Evolutionary conservation across 2,329 filamentous ascomycete genomes (phyloP), one percentile per base, ranked within the genome.

Genomic region (Penicillium rolfsii): DNA sequence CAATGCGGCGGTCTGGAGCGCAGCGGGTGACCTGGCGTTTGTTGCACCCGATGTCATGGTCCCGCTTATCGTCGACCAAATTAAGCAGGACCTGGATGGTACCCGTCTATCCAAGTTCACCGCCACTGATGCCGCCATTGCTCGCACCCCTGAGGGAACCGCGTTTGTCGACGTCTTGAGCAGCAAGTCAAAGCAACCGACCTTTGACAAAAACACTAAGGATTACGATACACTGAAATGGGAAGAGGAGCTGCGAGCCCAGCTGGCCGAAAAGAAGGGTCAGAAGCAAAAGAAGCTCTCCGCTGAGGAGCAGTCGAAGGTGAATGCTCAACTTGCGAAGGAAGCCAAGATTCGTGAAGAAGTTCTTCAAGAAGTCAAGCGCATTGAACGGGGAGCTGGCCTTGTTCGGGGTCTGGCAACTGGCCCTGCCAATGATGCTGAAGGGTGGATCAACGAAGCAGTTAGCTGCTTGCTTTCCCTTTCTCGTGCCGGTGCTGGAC

Each of bases 191-290:
- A 86, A 87, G 60, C 86, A 86, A 62, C 81, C 83, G 40, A 80
- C 89, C 2, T 87, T 92, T 3, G 89, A 93, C 77, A 98, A 97
- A 79, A 97, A 92, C 70, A 89, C 87, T 52, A 97, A 96, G 75
- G 95, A 98, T 74, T 97, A 97, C 70, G 92, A 99, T 69, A 96
- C 92, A 1, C 78, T 97, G 43, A 97, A 97, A 77, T 99, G 96
- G 95, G 95, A 99, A 77, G 90, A 94, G 74, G 95, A 99, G 65
- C 83, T 99, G 7, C 85, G 93, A 59, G 84, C 87, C 41, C 92
- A 97, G 70, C 79, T 99, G 43, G 93, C 93, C n/a, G 85, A 91
- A 73, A 99, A 98, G 81, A 97, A 94, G 76, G 94, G 94, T 1
- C 76, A 79, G 49, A 87, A 91, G 62, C 87, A 92, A 69, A 94